Base-by-base conservation (phyloP, 805 yeast species). In the Yamadazyma kitorensis region DNA sequence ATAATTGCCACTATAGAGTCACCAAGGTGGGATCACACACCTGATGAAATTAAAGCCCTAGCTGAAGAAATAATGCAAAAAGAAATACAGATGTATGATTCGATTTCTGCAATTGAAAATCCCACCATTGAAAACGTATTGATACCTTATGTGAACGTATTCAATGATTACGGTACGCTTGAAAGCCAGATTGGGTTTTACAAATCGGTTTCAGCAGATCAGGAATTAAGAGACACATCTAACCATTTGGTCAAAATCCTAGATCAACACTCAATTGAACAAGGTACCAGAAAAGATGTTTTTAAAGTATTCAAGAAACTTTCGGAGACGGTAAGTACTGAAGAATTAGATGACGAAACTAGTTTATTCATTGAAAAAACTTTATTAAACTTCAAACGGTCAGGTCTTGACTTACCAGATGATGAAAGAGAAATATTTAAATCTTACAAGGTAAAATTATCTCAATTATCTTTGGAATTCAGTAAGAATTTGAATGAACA, bases 401-500 rank as follows among this genome's bases (percentile, higher is more conserved):
- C 77, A 46, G 95, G 95, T 24, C 68, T 86, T 41, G 80, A 72
- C 13, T 61, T 84, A 43, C 66, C 82, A 10, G 52, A 61, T 36
- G 81, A 72, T 14, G 59, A 69, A 19, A 69, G 88, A 39, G 68
- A 75, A 12, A 52, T 74, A 45, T 72, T 83, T 33, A 77, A 77
- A 44, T 72, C 67, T 12, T 59, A 85, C 32, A 73, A 79, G 46
- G 76, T 78, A 49, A 70, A 73, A 49, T 64, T 85, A 32, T 73
- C 83, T n/a, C 66, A 61, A 22, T 60, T 82, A 40, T 57, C 77
- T 3, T 61, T 81, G 23, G 64, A 74, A 44, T 86, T 74, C 55
- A 61, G 76, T 24, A 80, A 78, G 47, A 82, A 82, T 52, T 61
- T 78, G 37, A 86, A 83, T 37, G 91, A 82, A 55, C 86, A 83